Evolutionary conservation across 169 alveolate species (phyloP), one percentile per base, ranked within the genome.

Genomic region (Eimeria necatrix): DNA sequence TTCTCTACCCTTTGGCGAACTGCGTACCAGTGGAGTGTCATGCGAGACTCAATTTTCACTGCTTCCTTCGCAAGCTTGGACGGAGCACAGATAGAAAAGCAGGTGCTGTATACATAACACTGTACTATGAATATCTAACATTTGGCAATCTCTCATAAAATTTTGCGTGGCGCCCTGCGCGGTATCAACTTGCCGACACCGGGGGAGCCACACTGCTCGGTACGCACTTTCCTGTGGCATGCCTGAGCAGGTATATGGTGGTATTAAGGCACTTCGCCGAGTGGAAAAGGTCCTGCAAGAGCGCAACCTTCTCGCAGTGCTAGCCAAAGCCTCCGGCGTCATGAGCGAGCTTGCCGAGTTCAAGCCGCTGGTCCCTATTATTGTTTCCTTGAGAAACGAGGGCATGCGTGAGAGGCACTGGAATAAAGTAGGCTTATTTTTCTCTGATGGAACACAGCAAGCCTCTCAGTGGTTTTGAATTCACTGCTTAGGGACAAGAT

Each of bases 331-430:
- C 32, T 97, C 96, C 93, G 94, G 94, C n/a, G 96, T 98, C 94
- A 97, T 96, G 95, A 95, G 94, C 61, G 96, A 97, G 73, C 96
- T 98, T 46, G 99, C 97, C 93, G 98, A 96, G 52, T 98, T 98
- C 95, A 97, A 95, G 74, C 99, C 98, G 59, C 97, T 97, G 64
- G 99, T 98, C 51, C 99, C 99, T 9, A 74, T 98, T 48, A 98
- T 98, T 60, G 98, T 98, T 0, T 98, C 99, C 14, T 93, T 98
- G 88, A 96, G 99, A 93, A 98, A 97, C 68, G 98, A 98, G 73
- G 99, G 99, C 41, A 98, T 98, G 99, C 96, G 97, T 56, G 99
- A 97, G 22, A 96, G 99, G 73, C 99, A 98, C 96, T 98, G 99
- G 99, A 97, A 96, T 71, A 96, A 96, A 92, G 96, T 93, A 26